These are phyloP conservation scores for Sporothrix globosa DNA, from an alignment of 2,329 filamentous ascomycete species.

Conservation along the genomic window DNA sequence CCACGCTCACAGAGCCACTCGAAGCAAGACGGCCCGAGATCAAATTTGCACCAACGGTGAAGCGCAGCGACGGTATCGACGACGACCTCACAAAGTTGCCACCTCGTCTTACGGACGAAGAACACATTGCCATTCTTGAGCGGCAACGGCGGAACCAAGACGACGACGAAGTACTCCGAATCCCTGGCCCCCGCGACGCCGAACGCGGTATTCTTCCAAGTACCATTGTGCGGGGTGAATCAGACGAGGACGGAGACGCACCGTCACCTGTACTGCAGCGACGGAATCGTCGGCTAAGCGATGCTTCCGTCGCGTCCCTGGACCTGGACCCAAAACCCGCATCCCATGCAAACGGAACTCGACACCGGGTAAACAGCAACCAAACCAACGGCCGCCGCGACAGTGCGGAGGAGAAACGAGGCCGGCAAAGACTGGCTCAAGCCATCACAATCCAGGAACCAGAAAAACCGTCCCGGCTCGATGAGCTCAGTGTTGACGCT, in stretches of 20 bases:
- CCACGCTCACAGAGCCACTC: slow-evolving; percentile 35
- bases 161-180: slow-evolving; percentile 70
- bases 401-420: not conserved
- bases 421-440: slow-evolving; percentile 43
- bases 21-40: slow-evolving; percentile 54
- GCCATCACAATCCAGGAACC: slow-evolving; percentile 72
- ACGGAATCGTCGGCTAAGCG: slow-evolving; percentile 30
- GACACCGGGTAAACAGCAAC: not conserved
- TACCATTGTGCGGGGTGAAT: slow-evolving; percentile 48
- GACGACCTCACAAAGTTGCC: slow-evolving; percentile 52
- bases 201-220: slow-evolving; percentile 77
- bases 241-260: slow-evolving; percentile 44
- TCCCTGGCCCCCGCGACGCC: slow-evolving; percentile 88
- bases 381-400: slow-evolving; percentile 16
- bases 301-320: slow-evolving; percentile 43
- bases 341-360: not conserved
- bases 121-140: slow-evolving; percentile 86
- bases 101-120: slow-evolving; percentile 65
- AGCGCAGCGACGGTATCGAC: slow-evolving; percentile 59
- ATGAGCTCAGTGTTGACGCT: slow-evolving; percentile 51
- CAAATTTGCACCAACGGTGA: slow-evolving; percentile 70
- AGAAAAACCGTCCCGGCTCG: slow-evolving; percentile 48
- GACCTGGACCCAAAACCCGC: slow-evolving; percentile 31
- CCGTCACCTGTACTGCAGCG: slow-evolving; percentile 26
- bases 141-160: slow-evolving; percentile 71